Percentiles rank a stretch among this genome's conserved stretches.
Evolutionary conservation across 139 green algal species (phyloP).

Genomic region (Parachlorella kessleri): DNA sequence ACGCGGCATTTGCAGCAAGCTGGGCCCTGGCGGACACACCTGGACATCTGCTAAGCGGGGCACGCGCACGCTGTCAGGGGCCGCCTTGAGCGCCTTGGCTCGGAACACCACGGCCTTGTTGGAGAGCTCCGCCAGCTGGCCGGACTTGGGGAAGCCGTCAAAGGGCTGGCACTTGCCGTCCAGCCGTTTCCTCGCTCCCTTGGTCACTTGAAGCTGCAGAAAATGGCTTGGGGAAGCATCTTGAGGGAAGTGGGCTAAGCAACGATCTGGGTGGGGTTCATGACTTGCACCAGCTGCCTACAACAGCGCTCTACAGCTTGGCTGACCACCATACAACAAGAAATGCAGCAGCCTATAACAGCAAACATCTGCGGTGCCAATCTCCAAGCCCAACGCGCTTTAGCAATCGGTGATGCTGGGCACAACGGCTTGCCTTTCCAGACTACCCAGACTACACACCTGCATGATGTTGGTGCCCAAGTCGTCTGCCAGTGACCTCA

Average conservation of each 20-base stretch:
- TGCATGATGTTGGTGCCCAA: constrained; percentile 10
- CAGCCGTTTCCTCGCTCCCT: too few species aligned
- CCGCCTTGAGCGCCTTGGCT: background rate
- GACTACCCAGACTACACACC: too few species aligned
- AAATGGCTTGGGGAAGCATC: background rate
- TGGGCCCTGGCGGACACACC: background rate
- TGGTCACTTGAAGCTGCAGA: too few species aligned
- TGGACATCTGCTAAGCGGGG: constrained; percentile 2
- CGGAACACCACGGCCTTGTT: background rate
- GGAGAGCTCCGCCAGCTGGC: background rate
- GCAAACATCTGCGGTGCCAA: too few species aligned
- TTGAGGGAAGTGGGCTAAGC: background rate
- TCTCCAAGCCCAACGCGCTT: too few species aligned
- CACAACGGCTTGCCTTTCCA: too few species aligned
- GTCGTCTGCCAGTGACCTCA: background rate
- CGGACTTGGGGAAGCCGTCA: background rate
- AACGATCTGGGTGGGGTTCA: background rate
- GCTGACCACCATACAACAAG: background rate
- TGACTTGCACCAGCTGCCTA: background rate
- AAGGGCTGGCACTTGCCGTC: background rate
- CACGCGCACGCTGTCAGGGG: background rate
- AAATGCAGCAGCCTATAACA: background rate
- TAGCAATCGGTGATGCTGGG: too few species aligned
- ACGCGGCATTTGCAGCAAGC: too few species aligned
- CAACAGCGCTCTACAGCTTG: background rate